These are phyloP conservation scores for Hortiboletus flavorubellus DNA, from an alignment of 768 basidiomycete species.

Conservation along the genomic window DNA sequence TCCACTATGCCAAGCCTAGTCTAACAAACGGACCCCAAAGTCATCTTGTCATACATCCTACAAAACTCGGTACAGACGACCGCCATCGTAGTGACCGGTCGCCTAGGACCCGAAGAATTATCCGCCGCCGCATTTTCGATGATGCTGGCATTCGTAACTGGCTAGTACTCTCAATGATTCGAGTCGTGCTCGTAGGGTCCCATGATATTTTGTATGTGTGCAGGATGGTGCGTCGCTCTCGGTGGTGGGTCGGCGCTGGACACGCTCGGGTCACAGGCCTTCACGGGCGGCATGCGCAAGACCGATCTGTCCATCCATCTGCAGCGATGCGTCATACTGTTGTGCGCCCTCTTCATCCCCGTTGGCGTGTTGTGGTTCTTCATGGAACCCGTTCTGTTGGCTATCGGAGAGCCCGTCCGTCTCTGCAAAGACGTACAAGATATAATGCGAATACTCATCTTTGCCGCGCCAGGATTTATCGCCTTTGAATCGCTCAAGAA, in stretches of 20 bases:
- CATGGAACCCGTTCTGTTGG: slow-evolving; percentile 58
- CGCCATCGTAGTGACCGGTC: slow-evolving; percentile 60
- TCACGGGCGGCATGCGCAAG: slow-evolving; percentile 56
- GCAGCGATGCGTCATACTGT: slow-evolving; percentile 62
- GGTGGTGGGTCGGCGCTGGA: slow-evolving; percentile 79
- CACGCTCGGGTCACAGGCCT: slow-evolving; percentile 75
- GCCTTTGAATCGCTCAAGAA: slow-evolving; percentile 77
- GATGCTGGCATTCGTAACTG: slow-evolving; percentile 79
- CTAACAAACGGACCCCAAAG: slow-evolving; percentile 31
- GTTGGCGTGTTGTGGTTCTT: slow-evolving; percentile 61
- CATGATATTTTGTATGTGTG: slow-evolving; percentile 38
- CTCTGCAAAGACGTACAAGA: slow-evolving; percentile 60
- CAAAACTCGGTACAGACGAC: slow-evolving; percentile 74
- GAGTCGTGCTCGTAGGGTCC: slow-evolving; percentile 41
- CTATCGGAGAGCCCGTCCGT: slow-evolving; percentile 55
- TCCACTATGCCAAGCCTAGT: not conserved
- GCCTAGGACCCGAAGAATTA: slow-evolving; percentile 65
- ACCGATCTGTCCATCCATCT: slow-evolving; percentile 69
- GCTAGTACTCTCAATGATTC: slow-evolving; percentile 45
- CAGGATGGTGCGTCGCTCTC: slow-evolving; percentile 75
- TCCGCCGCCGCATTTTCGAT: slow-evolving; percentile 70
- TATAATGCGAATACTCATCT: slow-evolving; percentile 61
- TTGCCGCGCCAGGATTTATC: slow-evolving; percentile 70
- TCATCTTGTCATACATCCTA: slow-evolving; percentile 65
- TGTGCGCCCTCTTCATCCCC: slow-evolving; percentile 65